phyloP scores from a whole-genome alignment of 257 asterid genomes.

The Mitragyna speciosa region DNA sequence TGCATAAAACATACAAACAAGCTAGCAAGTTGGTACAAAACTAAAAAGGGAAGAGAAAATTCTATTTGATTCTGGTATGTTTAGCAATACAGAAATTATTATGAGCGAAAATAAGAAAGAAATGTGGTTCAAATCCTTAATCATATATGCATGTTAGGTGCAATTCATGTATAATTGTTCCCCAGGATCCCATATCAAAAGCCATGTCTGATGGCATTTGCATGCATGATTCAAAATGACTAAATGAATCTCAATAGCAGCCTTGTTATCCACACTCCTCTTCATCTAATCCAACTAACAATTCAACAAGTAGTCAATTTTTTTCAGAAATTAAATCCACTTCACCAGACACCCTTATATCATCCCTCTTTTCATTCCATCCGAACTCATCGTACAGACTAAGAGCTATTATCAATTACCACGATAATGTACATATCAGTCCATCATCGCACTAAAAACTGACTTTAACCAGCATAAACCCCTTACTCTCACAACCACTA shows the following conservation, averaged over 20 bases:
- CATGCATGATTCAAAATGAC: background rate
- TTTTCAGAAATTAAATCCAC: background rate
- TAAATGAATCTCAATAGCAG: background rate
- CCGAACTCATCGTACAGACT: background rate
- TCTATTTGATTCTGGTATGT: background rate
- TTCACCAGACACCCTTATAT: background rate
- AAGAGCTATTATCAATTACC: background rate
- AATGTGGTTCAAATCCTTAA: background rate
- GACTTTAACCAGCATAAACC: background rate
- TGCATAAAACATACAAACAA: background rate
- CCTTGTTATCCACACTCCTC: background rate
- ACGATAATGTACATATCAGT: background rate
- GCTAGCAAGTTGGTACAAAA: background rate
- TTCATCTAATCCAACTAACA: background rate
- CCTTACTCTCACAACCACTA: background rate
- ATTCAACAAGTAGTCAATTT: background rate
- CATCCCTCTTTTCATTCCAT: background rate
- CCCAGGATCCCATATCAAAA: background rate
- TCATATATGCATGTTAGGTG: background rate
- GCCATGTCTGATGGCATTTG: background rate
- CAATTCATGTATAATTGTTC: background rate
- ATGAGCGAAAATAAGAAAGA: too few relatives aligned
- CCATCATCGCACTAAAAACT: background rate
- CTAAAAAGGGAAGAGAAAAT: background rate
- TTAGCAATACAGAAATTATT: background rate